These are phyloP conservation scores for Colletotrichum sp. DNA, from an alignment of 2,329 filamentous ascomycete genomes.

Conservation along the genomic window DNA sequence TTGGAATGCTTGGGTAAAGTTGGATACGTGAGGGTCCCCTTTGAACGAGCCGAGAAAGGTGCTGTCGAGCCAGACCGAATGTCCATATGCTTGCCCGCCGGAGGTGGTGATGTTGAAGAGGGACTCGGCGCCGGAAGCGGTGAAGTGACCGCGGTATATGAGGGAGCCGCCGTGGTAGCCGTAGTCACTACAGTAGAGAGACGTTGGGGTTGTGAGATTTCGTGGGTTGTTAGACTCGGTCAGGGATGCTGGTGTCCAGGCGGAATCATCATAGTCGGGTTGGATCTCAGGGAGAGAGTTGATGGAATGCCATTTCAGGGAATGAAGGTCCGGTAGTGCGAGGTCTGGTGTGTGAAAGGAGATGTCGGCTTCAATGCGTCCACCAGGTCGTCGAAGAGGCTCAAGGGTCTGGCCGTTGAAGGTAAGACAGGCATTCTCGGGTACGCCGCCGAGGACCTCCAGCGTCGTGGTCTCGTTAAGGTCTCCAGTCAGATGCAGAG, in stretches of 20 bases:
- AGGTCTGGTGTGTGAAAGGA: conserved; percentile 17
- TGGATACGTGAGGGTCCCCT: not conserved
- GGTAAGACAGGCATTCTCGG: not conserved
- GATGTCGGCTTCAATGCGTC: conserved; percentile 21
- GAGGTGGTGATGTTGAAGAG: conserved; percentile 60
- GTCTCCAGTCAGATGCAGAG: not conserved
- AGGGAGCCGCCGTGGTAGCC: conserved; percentile 71
- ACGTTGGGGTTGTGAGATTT: conserved; percentile 60
- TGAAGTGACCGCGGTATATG: conserved; percentile 71
- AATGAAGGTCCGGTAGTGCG: conserved; percentile 2
- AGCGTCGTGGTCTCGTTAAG: not conserved
- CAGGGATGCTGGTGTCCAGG: conserved; percentile 44
- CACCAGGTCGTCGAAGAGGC: conserved; percentile 1
- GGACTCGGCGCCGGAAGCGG: conserved; percentile 60
- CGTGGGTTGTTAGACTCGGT: conserved; percentile 24
- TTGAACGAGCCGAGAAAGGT: conserved; percentile 45
- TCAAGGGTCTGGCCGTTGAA: conserved; percentile 23
- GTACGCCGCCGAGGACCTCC: not conserved
- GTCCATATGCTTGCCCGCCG: conserved; percentile 70
- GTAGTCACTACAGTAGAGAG: conserved; percentile 71
- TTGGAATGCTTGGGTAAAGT: conserved; percentile 44
- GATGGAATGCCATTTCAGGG: conserved; percentile 15
- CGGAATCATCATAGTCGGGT: conserved; percentile 40
- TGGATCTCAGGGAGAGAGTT: conserved; percentile 27
- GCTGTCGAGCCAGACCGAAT: conserved; percentile 66